Base-by-base conservation (phyloP, 345 rosid species). In the Streptanthus diversifolius region DNA sequence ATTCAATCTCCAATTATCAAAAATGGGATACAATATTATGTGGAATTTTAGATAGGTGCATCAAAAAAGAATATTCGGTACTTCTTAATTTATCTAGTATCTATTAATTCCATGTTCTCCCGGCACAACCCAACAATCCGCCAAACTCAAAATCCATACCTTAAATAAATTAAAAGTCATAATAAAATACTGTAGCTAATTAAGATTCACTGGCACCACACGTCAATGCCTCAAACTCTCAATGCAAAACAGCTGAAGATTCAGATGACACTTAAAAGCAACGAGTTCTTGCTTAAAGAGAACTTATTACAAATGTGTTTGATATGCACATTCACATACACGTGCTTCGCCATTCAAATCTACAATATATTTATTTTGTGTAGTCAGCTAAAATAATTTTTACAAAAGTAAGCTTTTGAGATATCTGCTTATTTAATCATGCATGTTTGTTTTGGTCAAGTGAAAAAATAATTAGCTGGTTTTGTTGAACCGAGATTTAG, bases 401-500 rank as follows among this genome's bases (percentile, higher is more conserved):
- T 22, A 22, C 7, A 5, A 49, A 27, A 27, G 59, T 54, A 53
- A 52, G 3, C 27, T 25, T 17, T 25, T 6, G 11, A 13, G 5
- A 7, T 27, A 18, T 52, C 57, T 52, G 5, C 15, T 27, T 52
- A 25, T 25, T 52, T 52, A 25, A 52, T 52, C 11, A 29, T 70
- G 36, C 19, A 36, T 37, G 60, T 17, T 35, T 47, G 39, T 36
- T 71, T 61, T 27, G 52, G 30, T 63, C 51, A 29, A 53, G 15
- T 25, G 58, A 36, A 37, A 30, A 0, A 25, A 29, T n/a, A 25
- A 48, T 10, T 0, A 73, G 22, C 29, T 22, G 67, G 67, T 66
- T 66, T 36, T 18, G 40, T 58, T 48, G 17, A 66, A 66, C 78
- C 71, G 60, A 48, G 7, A 74, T 45, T 15, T 36, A 35, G 17